A percentile compares a stretch with the other conserved stretches of the same genome.
Conservation (phyloP, 1,284 basidiomycete genomes). For the Veloporphyrellus conicus region DNA sequence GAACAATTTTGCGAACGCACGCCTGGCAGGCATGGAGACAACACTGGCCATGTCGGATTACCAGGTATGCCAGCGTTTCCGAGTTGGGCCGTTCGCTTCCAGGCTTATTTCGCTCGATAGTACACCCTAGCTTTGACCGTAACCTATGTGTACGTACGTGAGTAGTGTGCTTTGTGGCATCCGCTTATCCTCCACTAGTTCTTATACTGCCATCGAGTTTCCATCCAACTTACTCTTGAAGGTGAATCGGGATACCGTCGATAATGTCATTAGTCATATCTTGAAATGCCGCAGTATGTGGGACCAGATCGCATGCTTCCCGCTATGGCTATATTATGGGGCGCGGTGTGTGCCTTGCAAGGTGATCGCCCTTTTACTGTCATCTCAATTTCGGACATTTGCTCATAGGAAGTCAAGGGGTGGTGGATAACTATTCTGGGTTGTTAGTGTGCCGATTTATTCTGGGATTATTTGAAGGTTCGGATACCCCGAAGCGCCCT, state of each 20-base stretch:
- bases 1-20: constrained; percentile 56
- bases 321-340: constrained; percentile 54
- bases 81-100: no score
- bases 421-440: constrained; percentile 49
- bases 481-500: constrained; percentile 32
- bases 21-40: constrained; percentile 53
- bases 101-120: constrained; percentile 12
- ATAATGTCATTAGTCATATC: not conserved
- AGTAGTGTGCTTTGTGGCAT: not conserved
- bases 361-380: constrained; percentile 32
- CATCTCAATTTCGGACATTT: constrained; percentile 1
- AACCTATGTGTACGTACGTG: constrained; percentile 43
- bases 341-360: constrained; percentile 52
- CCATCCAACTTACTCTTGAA: constrained; percentile 57
- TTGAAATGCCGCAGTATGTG: constrained; percentile 37
- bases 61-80: constrained; percentile 33
- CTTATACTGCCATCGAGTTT: constrained; percentile 55
- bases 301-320: constrained; percentile 58
- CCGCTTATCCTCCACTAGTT: constrained; percentile 31
- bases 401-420: constrained; percentile 35
- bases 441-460: constrained; percentile 62
- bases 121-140: constrained; percentile 53
- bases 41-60: constrained; percentile 49
- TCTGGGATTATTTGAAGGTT: constrained; percentile 60
- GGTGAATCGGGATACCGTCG: constrained; percentile 27